These are phyloP conservation scores for Skeletonema tropicum DNA, from an alignment of 108 stramenopile genomes.

Conservation along the genomic window DNA sequence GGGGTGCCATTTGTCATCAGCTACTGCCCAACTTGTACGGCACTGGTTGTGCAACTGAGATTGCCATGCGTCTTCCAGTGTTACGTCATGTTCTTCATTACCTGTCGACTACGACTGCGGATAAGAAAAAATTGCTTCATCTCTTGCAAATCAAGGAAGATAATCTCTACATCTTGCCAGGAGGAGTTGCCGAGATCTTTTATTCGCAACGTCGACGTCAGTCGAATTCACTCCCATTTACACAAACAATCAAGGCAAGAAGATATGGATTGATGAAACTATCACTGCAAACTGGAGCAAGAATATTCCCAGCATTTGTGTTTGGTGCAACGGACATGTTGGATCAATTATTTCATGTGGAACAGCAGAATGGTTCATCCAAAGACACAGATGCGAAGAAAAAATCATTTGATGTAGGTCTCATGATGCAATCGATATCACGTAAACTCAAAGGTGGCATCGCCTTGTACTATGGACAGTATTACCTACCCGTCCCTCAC, in stretches of 20 bases:
- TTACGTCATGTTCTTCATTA: conserved; percentile 33
- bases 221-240: conserved; percentile 7
- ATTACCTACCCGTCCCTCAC: conserved; percentile 14
- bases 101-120: conserved; percentile 15
- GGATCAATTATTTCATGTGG: conserved; percentile 21
- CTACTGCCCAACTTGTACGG: conserved; percentile 28
- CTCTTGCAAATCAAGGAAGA: conserved; percentile 8
- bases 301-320: conserved; percentile 56
- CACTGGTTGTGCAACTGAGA: conserved; percentile 26
- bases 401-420: not conserved
- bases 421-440: conserved; percentile 4
- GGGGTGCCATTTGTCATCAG: conserved; percentile 40
- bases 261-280: conserved; percentile 59
- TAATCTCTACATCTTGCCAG: conserved; percentile 25
- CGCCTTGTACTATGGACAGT: conserved; percentile 23
- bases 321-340: conserved; percentile 62
- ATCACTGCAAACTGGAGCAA: conserved; percentile 63
- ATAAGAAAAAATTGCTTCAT: conserved; percentile 9
- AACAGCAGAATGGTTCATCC: not conserved
- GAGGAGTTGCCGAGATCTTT: conserved; percentile 37
- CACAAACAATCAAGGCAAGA: conserved; percentile 23
- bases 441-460: conserved; percentile 26
- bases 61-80: conserved; percentile 26
- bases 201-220: not conserved
- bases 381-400: conserved; percentile 7